These are phyloP conservation scores for Sinapis alba DNA, from an alignment of 441 rosid species.

Conservation along the genomic window DNA sequence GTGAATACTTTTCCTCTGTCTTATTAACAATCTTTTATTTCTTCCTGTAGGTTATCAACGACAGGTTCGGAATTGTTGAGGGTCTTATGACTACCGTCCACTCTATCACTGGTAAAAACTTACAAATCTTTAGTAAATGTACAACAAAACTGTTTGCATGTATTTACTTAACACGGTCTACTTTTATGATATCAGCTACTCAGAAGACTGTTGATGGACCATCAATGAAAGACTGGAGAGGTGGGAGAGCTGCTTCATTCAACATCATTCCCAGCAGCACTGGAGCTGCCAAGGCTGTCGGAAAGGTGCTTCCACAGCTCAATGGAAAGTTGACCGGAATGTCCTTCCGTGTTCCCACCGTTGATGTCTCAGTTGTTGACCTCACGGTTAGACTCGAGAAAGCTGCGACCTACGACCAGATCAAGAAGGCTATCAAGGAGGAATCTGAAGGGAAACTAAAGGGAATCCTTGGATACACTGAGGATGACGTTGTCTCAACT, in stretches of 20 bases:
- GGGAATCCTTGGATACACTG: constrained; percentile 76
- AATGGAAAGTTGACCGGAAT: constrained; percentile 87
- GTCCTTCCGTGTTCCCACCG: constrained; percentile 91
- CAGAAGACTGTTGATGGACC: constrained; percentile 94
- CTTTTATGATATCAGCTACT: constrained; percentile 52
- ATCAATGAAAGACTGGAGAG: constrained; percentile 91
- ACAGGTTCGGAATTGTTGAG: constrained; percentile 81
- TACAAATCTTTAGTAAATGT: background rate
- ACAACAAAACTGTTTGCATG: background rate
- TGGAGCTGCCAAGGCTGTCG: constrained; percentile 94
- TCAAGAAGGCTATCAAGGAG: constrained; percentile 70
- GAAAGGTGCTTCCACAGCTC: constrained; percentile 73
- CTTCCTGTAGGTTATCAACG: constrained; percentile 60
- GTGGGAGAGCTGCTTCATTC: constrained; percentile 94
- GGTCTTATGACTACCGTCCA: constrained; percentile 90
- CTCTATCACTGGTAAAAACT: constrained; percentile 63
- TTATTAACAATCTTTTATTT: background rate
- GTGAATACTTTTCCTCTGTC: background rate
- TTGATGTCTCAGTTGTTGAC: constrained; percentile 89
- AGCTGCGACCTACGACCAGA: constrained; percentile 61
- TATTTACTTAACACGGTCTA: no score
- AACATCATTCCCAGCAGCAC: constrained; percentile 95
- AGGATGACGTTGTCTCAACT: constrained; percentile 78
- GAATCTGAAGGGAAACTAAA: constrained; percentile 67
- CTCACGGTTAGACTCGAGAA: constrained; percentile 79